phyloP scores from a whole-genome alignment of 2,329 filamentous ascomycete genomes.

The Aschersonia sp. region DNA sequence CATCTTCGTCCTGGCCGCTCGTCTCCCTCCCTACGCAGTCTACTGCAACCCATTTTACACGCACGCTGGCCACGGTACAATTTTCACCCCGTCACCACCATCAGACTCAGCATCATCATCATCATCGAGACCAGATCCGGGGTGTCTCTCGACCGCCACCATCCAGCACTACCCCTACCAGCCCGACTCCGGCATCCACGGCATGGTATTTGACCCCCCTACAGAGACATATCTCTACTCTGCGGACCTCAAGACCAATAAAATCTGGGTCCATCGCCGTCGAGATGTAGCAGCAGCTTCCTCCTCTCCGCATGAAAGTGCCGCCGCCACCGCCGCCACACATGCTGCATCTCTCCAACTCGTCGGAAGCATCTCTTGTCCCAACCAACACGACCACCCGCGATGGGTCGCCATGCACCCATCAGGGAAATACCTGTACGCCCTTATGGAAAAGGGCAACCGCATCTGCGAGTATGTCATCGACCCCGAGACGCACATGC shows the following conservation, averaged over 20 bases:
- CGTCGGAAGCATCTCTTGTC: slow-evolving; percentile 59
- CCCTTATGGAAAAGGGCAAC: slow-evolving; percentile 82
- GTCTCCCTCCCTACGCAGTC: slow-evolving; percentile 63
- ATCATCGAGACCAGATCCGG: no score
- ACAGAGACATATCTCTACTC: slow-evolving; percentile 64
- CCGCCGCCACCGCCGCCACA: background rate
- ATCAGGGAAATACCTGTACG: slow-evolving; percentile 65
- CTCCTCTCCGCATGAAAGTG: no score
- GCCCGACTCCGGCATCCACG: slow-evolving; percentile 58
- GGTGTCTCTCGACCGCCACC: slow-evolving; percentile 22
- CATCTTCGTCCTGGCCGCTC: slow-evolving; percentile 74
- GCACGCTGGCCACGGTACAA: slow-evolving; percentile 66
- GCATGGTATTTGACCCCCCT: slow-evolving; percentile 61
- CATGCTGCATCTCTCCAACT: slow-evolving; percentile 43
- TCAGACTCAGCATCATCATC: slow-evolving; percentile 30
- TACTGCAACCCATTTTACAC: slow-evolving; percentile 89
- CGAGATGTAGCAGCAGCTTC: no score
- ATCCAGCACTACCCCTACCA: slow-evolving; percentile 63
- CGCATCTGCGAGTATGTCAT: slow-evolving; percentile 69
- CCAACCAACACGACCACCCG: slow-evolving; percentile 59
- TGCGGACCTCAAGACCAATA: slow-evolving; percentile 63
- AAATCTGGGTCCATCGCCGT: slow-evolving; percentile 75
- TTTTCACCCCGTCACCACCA: slow-evolving; percentile 48
- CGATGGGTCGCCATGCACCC: slow-evolving; percentile 81
- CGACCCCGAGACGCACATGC: slow-evolving; percentile 56